Percentiles rank a stretch among this genome's conserved stretches.
Evolutionary conservation across 2,329 filamentous ascomycete species (phyloP).

Genomic region (Fonsecaea multimorphosa): DNA sequence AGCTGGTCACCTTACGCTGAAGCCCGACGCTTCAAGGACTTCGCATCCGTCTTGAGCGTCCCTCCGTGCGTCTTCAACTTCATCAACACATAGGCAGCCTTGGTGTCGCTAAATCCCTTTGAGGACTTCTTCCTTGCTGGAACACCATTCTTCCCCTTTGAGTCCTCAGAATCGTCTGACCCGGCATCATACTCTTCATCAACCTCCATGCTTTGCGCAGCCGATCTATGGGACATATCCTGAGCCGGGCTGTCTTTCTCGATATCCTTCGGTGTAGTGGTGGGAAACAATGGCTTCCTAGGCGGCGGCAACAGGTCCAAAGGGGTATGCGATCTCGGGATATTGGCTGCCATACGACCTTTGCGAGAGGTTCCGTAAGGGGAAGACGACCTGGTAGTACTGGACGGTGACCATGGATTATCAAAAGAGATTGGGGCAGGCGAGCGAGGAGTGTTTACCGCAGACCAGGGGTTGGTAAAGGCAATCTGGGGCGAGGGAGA

Average conservation of each 20-base stretch:
- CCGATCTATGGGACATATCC: slow-evolving; percentile 23
- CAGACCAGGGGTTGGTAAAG: slow-evolving; percentile 49
- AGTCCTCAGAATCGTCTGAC: slow-evolving; percentile 29
- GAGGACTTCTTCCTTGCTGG: slow-evolving; percentile 26
- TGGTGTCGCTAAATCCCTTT: slow-evolving; percentile 40
- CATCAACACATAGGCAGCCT: slow-evolving; percentile 46
- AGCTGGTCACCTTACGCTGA: slow-evolving; percentile 22
- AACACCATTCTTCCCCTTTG: slow-evolving; percentile 1
- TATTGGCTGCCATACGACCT: slow-evolving; percentile 21
- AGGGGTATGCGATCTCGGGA: slow-evolving; percentile 31
- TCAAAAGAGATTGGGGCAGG: slow-evolving; percentile 28
- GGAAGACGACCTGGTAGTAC: slow-evolving; percentile 29
- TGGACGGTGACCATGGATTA: slow-evolving; percentile 33
- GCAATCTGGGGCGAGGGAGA: slow-evolving; percentile 50
- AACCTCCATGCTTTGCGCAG: slow-evolving; percentile 11
- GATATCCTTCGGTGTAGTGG: background rate
- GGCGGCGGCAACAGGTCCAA: slow-evolving; percentile 33
- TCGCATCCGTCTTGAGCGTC: slow-evolving; percentile 23
- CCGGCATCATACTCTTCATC: slow-evolving; percentile 32
- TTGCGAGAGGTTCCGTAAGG: slow-evolving; percentile 23
- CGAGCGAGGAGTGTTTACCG: slow-evolving; percentile 50
- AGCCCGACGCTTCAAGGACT: slow-evolving; percentile 45
- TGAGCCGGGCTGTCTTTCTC: background rate
- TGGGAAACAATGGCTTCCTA: slow-evolving; percentile 20
- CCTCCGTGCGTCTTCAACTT: slow-evolving; percentile 27